Conservation (phyloP, 1,139 yeast genomes). For the Geotrichum histeridarum region DNA sequence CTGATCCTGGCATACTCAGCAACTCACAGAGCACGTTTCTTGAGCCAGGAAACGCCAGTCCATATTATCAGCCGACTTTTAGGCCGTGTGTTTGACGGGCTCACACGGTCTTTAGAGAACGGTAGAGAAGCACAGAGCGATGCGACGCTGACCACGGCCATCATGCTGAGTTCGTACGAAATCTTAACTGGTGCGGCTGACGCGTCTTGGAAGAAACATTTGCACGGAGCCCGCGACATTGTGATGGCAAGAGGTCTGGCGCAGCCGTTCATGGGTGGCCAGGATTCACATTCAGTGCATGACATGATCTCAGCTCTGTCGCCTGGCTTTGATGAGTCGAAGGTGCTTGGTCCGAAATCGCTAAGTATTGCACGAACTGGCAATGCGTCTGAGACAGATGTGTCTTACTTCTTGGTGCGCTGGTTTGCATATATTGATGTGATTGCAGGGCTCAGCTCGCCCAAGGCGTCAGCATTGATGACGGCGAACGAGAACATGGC, state of each 20-base stretch:
- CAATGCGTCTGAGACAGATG: constrained; percentile 38
- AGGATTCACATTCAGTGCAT: background rate
- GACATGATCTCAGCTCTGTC: background rate
- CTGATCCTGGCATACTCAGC: constrained; percentile 66
- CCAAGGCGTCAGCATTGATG: constrained; percentile 29
- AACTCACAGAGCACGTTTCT: constrained; percentile 40
- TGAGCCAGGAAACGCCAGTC: constrained; percentile 41
- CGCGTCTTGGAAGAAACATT: constrained; percentile 46
- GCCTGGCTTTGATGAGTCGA: background rate
- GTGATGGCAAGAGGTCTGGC: constrained; percentile 54
- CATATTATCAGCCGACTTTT: constrained; percentile 49
- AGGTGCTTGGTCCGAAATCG: constrained; percentile 28
- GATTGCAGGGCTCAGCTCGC: constrained; percentile 50
- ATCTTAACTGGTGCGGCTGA: constrained; percentile 42
- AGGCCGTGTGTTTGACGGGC: constrained; percentile 53
- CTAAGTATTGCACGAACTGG: constrained; percentile 21
- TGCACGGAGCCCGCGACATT: constrained; percentile 65
- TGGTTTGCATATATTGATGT: constrained; percentile 73
- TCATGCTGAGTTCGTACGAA: constrained; percentile 60
- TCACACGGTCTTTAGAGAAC: constrained; percentile 50
- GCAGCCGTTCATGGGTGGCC: constrained; percentile 6
- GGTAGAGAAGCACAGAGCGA: constrained; percentile 54
- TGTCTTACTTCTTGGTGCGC: constrained; percentile 57
- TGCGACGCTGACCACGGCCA: constrained; percentile 60
- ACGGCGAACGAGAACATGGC: constrained; percentile 27